Evolutionary conservation across 2,329 filamentous ascomycete species (phyloP).

Genomic region (Fusarium equiseti): DNA sequence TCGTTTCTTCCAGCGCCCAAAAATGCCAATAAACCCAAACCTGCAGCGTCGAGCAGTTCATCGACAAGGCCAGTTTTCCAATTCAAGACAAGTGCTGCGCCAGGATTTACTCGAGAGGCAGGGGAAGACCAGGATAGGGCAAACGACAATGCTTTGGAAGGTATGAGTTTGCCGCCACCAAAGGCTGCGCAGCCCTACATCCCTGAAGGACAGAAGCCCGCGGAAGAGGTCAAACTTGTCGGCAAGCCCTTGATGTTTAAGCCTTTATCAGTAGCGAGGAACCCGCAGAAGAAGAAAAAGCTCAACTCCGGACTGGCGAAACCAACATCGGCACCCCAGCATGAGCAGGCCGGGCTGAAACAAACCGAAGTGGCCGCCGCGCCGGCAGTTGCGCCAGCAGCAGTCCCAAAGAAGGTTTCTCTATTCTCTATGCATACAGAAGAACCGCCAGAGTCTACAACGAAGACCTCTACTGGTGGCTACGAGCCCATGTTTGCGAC

Average conservation of each 20-base stretch:
- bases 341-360: constrained; percentile 23
- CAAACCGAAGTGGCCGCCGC: constrained; percentile 37
- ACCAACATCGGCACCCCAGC: constrained; percentile 15
- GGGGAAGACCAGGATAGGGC: constrained; percentile 42
- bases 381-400: constrained; percentile 26
- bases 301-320: constrained; percentile 41
- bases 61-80: constrained; percentile 60
- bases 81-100: constrained; percentile 85
- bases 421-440: constrained; percentile 74
- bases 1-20: constrained; percentile 90
- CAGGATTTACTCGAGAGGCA: constrained; percentile 78
- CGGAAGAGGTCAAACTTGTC: constrained; percentile 75
- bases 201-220: constrained; percentile 67
- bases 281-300: constrained; percentile 76
- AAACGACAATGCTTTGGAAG: constrained; percentile 34
- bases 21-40: constrained; percentile 56
- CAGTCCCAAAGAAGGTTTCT: constrained; percentile 67
- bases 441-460: constrained; percentile 47
- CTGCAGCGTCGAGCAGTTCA: constrained; percentile 41
- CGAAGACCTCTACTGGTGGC: constrained; percentile 40
- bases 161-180: constrained; percentile 57
- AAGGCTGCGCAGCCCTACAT: constrained; percentile 61
- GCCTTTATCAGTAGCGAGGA: constrained; percentile 85
- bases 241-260: constrained; percentile 90
- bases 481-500: constrained; percentile 68